A percentile compares a stretch with the other conserved stretches of the same genome.
phyloP scores from a whole-genome alignment of 1,284 basidiomycete genomes.

The Malassezia sympodialis region DNA sequence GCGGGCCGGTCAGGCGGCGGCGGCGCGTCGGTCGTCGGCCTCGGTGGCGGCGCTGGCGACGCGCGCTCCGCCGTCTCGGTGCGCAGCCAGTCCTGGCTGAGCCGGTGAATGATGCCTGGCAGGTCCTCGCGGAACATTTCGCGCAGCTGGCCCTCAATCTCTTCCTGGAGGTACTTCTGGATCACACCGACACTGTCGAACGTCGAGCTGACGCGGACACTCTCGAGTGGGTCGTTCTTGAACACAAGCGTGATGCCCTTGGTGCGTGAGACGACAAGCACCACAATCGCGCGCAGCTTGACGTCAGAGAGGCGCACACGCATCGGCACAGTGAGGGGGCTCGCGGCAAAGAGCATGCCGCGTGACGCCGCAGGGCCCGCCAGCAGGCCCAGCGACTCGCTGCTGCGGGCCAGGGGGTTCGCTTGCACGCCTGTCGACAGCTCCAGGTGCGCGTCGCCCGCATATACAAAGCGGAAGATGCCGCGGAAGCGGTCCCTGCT shows the following conservation, averaged over 20 bases:
- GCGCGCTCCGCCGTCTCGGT: conserved; percentile 22
- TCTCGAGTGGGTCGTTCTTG: conserved; percentile 97
- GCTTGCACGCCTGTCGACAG: conserved; percentile 92
- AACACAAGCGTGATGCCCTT: conserved; percentile 98
- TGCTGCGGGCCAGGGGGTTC: conserved; percentile 67
- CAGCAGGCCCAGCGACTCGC: conserved; percentile 31
- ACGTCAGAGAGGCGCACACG: conserved; percentile 89
- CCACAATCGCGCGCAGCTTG: conserved; percentile 86
- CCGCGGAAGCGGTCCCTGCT: conserved; percentile 91
- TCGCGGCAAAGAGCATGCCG: conserved; percentile 44
- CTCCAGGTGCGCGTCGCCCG: conserved; percentile 90
- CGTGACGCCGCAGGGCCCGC: conserved; percentile 29
- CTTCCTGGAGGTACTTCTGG: conserved; percentile 57
- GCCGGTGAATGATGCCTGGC: conserved; percentile 88
- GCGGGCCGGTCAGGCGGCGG: not conserved
- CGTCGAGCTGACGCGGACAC: conserved; percentile 91
- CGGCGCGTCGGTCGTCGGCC: not conserved
- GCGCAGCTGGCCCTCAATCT: conserved; percentile 90
- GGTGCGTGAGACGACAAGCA: conserved; percentile 84
- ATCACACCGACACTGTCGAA: conserved; percentile 98
- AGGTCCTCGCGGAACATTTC: conserved; percentile 98
- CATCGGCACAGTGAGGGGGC: conserved; percentile 68
- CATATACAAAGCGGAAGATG: conserved; percentile 89
- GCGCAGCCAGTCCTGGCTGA: conserved; percentile 80
- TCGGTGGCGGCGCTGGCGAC: not conserved